Evolutionary conservation across 768 basidiomycete genomes (phyloP).

Genomic region (Boletus rubescentipes): DNA sequence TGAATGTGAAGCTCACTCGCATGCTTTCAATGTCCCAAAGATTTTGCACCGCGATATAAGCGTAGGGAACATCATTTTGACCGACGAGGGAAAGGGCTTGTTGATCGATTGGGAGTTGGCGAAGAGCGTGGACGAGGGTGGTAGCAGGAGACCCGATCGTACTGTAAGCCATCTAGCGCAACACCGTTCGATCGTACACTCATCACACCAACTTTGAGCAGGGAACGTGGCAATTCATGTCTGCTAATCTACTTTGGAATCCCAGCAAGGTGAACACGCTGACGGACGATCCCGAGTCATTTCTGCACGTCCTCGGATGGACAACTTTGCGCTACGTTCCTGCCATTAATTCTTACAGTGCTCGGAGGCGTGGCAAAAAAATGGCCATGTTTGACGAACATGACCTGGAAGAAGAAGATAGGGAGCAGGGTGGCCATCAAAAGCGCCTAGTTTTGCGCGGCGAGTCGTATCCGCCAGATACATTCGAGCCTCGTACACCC

Average conservation of each 20-base stretch:
- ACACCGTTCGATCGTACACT: too few relatives aligned
- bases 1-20: constrained; percentile 16
- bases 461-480: background rate
- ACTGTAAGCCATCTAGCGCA: background rate
- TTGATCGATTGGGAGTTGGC: too few relatives aligned
- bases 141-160: background rate
- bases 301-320: too few relatives aligned
- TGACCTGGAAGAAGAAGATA: too few relatives aligned
- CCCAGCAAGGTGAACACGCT: too few relatives aligned
- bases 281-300: constrained; percentile 34
- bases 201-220: too few relatives aligned
- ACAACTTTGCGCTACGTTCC: background rate
- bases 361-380: background rate
- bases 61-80: too few relatives aligned
- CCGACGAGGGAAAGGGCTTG: too few relatives aligned
- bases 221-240: too few relatives aligned
- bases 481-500: background rate
- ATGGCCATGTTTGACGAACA: background rate
- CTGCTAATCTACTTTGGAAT: too few relatives aligned
- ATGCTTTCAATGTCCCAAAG: constrained; percentile 12
- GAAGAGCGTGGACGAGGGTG: background rate
- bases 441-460: background rate
- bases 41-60: constrained; percentile 26
- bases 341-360: background rate
- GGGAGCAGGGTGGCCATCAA: background rate